Evolutionary conservation across 176 grass and related monocot genomes (phyloP).

Genomic region (Saccharum spontaneum): DNA sequence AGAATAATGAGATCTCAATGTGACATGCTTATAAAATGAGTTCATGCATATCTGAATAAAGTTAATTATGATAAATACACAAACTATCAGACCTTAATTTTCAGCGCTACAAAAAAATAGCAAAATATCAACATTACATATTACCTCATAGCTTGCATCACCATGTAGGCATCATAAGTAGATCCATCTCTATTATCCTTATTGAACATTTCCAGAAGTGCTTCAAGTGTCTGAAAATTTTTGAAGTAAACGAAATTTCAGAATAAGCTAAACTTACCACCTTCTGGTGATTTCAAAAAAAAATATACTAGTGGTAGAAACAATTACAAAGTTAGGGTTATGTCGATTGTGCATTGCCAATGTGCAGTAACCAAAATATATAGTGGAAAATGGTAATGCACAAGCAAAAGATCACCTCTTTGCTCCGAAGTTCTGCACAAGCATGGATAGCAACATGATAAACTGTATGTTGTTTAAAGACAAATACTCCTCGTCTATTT

Average conservation of each 20-base stretch:
- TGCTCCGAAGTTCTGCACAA: slow-evolving; percentile 84
- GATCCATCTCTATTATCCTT: slow-evolving; percentile 65
- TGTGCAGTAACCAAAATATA: slow-evolving; percentile 15
- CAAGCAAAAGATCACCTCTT: slow-evolving; percentile 60
- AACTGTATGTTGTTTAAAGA: slow-evolving; percentile 62
- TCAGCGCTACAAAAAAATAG: slow-evolving; percentile 8
- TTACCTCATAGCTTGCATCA: slow-evolving; percentile 90
- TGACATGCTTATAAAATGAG: slow-evolving; percentile 12
- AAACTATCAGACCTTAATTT: slow-evolving; percentile 25
- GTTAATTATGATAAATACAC: slow-evolving; percentile 20
- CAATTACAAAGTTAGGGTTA: background rate
- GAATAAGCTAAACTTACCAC: slow-evolving; percentile 8
- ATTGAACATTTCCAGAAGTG: slow-evolving; percentile 87
- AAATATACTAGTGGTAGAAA: slow-evolving; percentile 14
- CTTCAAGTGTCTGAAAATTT: slow-evolving; percentile 70
- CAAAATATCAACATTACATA: background rate
- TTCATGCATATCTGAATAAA: background rate
- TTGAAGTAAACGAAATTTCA: slow-evolving; percentile 28
- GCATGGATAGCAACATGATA: slow-evolving; percentile 95
- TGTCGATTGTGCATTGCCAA: background rate
- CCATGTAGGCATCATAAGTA: slow-evolving; percentile 75
- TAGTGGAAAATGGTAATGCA: slow-evolving; percentile 20
- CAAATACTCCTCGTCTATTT: slow-evolving; percentile 73
- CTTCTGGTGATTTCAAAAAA: background rate
- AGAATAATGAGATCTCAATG: slow-evolving; percentile 3